Base-by-base conservation (phyloP, 2,329 filamentous ascomycete species). In the Aaosphaeria arxii region DNA sequence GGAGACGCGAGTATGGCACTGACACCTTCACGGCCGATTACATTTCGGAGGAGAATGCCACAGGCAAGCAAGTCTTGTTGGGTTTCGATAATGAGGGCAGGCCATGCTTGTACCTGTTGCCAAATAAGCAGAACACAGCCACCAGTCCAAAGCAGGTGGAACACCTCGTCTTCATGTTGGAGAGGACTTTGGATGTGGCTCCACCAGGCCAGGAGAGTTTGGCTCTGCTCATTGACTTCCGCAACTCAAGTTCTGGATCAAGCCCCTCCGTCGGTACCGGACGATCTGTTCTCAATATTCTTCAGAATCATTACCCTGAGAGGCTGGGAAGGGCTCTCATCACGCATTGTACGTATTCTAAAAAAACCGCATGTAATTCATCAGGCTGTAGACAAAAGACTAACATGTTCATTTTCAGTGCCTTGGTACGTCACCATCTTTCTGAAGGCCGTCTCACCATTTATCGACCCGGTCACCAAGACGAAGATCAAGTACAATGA, bases 401-500 rank as follows among this genome's bases (percentile, higher is more conserved):
- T 36, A 36, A 9, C n/a, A n/a, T 9, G n/a, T 9, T 2, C 33
- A 36, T 36, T 36, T 36, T 24, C 39, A 92, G 89, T 96, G 43
- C 92, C 92, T 1, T 96, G 89, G 84, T 81, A 95, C 54, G 89
- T 97, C 52, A 86, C 83, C 71, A 88, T 88, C 44, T 99, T 99
- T 80, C 95, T 97, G 80, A 96, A 95, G 73, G 77, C 96, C 61
- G 91, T 99, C 73, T 91, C 85, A 4, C 91, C 92, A 36, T 96
- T 99, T 73, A 96, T 99, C 73, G 94, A 99, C 71, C 94, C 94
- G 6, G 76, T 91, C 61, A 99, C 94, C 7, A 85, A 88, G 49
- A 85, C 94, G 64, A 99, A 99, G 78, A 85, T 99, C 75, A 95
- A 94, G 76, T 96, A 96, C 80, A 96, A 97, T 77, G 91, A 96